Conservation (phyloP, 805 yeast genomes). For the Pichia eremophila region DNA sequence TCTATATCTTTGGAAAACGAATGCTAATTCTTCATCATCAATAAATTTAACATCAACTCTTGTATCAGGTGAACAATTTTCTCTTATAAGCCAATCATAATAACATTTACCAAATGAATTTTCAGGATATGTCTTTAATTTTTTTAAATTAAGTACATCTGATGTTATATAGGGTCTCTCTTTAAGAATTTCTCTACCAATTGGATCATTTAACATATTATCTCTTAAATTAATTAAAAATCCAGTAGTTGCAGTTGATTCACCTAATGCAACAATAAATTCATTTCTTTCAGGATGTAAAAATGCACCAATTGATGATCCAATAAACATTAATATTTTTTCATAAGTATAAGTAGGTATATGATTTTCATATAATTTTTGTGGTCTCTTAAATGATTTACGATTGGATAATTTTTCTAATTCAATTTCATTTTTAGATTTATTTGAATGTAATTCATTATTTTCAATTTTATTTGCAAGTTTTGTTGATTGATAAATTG, state of each 20-base stretch:
- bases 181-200: conserved; percentile 67
- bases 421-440: conserved; percentile 22
- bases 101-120: conserved; percentile 76
- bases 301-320: conserved; percentile 72
- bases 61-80: conserved; percentile 90
- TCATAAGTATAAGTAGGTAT: conserved; percentile 65
- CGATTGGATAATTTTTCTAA: conserved; percentile 5
- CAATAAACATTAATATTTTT: conserved; percentile 49
- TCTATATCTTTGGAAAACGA: conserved; percentile 85
- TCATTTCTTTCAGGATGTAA: conserved; percentile 69
- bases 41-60: conserved; percentile 81
- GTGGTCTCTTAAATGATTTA: conserved; percentile 27
- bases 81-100: conserved; percentile 70
- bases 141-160: conserved; percentile 52
- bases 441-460: conserved; percentile 34
- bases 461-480: conserved; percentile 54
- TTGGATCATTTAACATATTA: conserved; percentile 65
- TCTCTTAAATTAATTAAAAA: conserved; percentile 54
- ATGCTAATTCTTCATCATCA: conserved; percentile 84
- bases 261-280: conserved; percentile 79
- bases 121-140: conserved; percentile 49
- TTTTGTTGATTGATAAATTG: conserved; percentile 33
- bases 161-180: conserved; percentile 82
- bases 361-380: conserved; percentile 60
- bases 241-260: conserved; percentile 70